Percentiles rank a stretch among this genome's conserved stretches.
phyloP scores from a whole-genome alignment of 768 basidiomycete genomes.

The Phanerodontia chrysosporium region DNA sequence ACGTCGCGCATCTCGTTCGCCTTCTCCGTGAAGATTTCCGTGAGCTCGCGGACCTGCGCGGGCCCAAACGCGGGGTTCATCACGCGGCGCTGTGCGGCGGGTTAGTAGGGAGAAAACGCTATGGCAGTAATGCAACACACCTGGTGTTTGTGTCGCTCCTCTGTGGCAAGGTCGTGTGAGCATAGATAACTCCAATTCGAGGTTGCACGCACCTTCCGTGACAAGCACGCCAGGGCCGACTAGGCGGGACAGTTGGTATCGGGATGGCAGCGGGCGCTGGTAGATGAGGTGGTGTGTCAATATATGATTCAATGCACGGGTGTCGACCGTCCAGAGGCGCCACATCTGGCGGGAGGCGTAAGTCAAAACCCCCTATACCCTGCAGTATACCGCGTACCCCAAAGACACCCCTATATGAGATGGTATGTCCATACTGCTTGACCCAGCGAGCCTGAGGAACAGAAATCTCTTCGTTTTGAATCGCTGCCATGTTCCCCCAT shows the following conservation, averaged over 20 bases:
- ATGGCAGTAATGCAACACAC: slow-evolving; percentile 15
- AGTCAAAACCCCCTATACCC: no score
- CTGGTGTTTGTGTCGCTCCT: slow-evolving; percentile 36
- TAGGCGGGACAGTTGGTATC: slow-evolving; percentile 35
- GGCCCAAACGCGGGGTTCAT: slow-evolving; percentile 68
- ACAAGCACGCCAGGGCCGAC: slow-evolving; percentile 45
- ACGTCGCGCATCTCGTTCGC: slow-evolving; percentile 30
- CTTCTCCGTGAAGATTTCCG: slow-evolving; percentile 54
- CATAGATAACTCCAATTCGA: neutral
- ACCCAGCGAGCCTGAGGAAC: slow-evolving; percentile 45
- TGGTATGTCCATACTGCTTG: slow-evolving; percentile 40
- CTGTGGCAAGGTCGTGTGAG: neutral
- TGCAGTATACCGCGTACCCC: no score
- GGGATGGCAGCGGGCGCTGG: slow-evolving; percentile 45
- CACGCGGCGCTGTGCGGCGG: slow-evolving; percentile 16
- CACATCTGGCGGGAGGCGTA: slow-evolving; percentile 19
- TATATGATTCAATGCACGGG: slow-evolving; percentile 60
- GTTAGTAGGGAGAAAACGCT: no score
- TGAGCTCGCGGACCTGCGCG: slow-evolving; percentile 52
- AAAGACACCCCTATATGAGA: slow-evolving; percentile 40
- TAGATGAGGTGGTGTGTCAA: slow-evolving; percentile 53
- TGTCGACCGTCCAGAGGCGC: slow-evolving; percentile 55
- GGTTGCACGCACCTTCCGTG: slow-evolving; percentile 29
- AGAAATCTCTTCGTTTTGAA: slow-evolving; percentile 35
- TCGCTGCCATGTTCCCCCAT: slow-evolving; percentile 45